Evolutionary conservation across 768 basidiomycete species (phyloP).

Genomic region (Aureoboletus auriporus): DNA sequence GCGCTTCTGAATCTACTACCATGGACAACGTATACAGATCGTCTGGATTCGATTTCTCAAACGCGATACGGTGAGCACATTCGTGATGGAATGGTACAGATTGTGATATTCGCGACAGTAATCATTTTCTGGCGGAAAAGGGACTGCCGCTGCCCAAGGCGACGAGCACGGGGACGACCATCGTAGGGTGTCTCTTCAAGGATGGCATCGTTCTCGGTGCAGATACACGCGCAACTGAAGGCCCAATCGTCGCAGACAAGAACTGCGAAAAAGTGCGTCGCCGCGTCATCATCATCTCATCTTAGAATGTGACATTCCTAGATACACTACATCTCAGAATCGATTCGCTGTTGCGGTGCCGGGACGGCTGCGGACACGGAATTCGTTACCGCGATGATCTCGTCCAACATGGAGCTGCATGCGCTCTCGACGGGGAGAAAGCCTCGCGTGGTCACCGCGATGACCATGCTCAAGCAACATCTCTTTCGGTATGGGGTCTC

Average conservation of each 20-base stretch:
- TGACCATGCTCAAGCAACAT: constrained; percentile 98
- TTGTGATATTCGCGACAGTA: constrained; percentile 38
- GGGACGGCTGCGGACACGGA: constrained; percentile 99
- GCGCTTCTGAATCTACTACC: constrained; percentile 1
- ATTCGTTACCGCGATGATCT: constrained; percentile 91
- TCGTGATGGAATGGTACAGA: not conserved
- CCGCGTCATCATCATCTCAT: not conserved
- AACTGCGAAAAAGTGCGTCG: constrained; percentile 94
- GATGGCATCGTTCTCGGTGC: constrained; percentile 94
- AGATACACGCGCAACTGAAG: constrained; percentile 94
- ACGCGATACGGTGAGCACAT: constrained; percentile 55
- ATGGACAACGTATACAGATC: constrained; percentile 48
- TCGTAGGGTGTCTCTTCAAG: constrained; percentile 92
- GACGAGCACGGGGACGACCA: constrained; percentile 94
- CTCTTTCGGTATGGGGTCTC: constrained; percentile 66
- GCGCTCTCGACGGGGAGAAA: constrained; percentile 85
- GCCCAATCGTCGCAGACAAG: constrained; percentile 95
- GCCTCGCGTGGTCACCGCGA: constrained; percentile 92
- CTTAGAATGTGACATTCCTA: constrained; percentile 26
- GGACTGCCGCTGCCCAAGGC: constrained; percentile 77
- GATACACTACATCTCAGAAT: constrained; percentile 97
- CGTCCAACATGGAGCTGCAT: constrained; percentile 94
- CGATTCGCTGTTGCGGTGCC: constrained; percentile 96
- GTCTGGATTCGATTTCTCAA: constrained; percentile 77
- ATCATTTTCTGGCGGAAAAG: constrained; percentile 65